Evolutionary conservation across 2,329 filamentous ascomycete genomes (phyloP).

Genomic region (Rhynchosporium agropyri): DNA sequence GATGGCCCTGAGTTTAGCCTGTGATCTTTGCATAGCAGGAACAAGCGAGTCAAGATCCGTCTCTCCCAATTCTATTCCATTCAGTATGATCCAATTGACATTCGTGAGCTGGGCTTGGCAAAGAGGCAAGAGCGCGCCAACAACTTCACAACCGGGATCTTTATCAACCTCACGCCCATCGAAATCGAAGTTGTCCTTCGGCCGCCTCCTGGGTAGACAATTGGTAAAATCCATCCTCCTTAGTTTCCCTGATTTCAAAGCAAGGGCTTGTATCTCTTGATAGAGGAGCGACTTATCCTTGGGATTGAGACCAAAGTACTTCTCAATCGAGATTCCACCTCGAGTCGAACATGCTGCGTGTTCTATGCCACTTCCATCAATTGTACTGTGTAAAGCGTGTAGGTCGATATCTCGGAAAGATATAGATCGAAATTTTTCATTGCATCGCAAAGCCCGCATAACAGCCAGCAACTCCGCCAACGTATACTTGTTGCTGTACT

Average conservation of each 20-base stretch:
- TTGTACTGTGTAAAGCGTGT: slow-evolving; percentile 63
- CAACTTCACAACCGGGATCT: slow-evolving; percentile 68
- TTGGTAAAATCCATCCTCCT: slow-evolving; percentile 67
- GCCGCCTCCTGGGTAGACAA: slow-evolving; percentile 58
- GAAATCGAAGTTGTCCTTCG: slow-evolving; percentile 46
- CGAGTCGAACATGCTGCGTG: slow-evolving; percentile 63
- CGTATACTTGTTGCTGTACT: slow-evolving; percentile 56
- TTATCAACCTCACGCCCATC: slow-evolving; percentile 53
- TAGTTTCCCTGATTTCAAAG: slow-evolving; percentile 65
- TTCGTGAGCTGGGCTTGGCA: slow-evolving; percentile 69
- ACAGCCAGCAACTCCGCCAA: slow-evolving; percentile 67
- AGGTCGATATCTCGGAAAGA: slow-evolving; percentile 67
- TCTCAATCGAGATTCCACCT: slow-evolving; percentile 45
- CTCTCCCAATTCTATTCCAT: slow-evolving; percentile 70
- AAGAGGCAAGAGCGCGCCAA: slow-evolving; percentile 68
- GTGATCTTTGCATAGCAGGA: slow-evolving; percentile 66
- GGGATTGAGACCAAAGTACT: slow-evolving; percentile 41
- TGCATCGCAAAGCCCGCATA: slow-evolving; percentile 70
- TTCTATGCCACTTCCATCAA: slow-evolving; percentile 63
- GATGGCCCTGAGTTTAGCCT: slow-evolving; percentile 66
- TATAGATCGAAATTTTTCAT: slow-evolving; percentile 68
- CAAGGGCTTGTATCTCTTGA: slow-evolving; percentile 69
- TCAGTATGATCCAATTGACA: slow-evolving; percentile 71
- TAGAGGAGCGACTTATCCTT: slow-evolving; percentile 57
- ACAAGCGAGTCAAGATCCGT: slow-evolving; percentile 68